These are phyloP conservation scores for Arthrocladium fulminans DNA, from an alignment of 2,329 filamentous ascomycete species.

Conservation along the genomic window DNA sequence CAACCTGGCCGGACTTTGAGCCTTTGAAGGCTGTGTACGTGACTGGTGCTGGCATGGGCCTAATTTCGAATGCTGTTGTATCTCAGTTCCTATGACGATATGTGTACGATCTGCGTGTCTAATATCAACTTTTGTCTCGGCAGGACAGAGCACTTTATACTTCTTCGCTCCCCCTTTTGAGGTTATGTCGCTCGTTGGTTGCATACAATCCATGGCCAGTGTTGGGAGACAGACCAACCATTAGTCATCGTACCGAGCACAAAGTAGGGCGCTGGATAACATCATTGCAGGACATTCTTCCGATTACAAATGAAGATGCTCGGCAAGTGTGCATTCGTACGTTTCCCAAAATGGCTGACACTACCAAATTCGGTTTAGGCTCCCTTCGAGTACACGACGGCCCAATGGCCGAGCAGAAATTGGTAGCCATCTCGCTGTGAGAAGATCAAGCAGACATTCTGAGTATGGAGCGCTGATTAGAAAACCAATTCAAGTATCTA, in stretches of 20 bases:
- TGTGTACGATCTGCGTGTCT: background rate
- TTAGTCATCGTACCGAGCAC: background rate
- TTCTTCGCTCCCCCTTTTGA: background rate
- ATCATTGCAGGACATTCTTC: background rate
- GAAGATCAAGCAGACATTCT: too few species aligned
- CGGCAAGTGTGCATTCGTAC: background rate
- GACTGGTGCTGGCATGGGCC: background rate
- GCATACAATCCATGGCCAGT: background rate
- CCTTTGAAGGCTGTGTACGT: constrained; percentile 17
- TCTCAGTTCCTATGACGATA: background rate
- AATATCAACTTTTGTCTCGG: background rate
- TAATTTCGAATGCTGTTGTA: background rate
- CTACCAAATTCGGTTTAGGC: background rate
- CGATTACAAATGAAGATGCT: background rate
- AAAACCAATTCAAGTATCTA: too few species aligned
- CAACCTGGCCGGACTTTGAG: constrained; percentile 14
- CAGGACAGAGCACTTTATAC: background rate
- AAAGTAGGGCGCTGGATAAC: background rate
- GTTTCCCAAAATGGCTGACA: background rate
- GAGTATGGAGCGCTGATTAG: too few species aligned
- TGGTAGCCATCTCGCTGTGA: too few species aligned
- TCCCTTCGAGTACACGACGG: background rate
- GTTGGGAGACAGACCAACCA: background rate
- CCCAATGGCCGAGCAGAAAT: too few species aligned
- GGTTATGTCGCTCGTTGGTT: background rate